Base-by-base conservation (phyloP, 805 yeast species). In the Sugiyamaella chiloensis region DNA sequence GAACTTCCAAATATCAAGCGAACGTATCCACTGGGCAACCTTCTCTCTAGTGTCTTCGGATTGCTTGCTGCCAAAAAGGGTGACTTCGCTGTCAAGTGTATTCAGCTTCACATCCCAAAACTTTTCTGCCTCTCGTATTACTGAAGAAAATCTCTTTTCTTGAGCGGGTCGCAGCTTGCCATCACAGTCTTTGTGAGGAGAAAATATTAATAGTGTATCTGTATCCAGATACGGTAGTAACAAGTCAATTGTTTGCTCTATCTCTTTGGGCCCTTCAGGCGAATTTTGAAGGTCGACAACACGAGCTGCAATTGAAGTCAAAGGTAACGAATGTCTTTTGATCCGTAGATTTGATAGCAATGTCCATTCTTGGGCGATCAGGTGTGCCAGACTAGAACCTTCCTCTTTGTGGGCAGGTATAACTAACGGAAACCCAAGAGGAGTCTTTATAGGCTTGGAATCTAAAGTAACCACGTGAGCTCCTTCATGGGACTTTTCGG, bases 361-460 rank as follows among this genome's bases (percentile, higher is more conserved):
- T 47, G 79, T 74, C 99, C 99, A 93, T 67, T 93, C 99, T 60
- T 87, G 87, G 32, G 81, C 81, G 30, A 93, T 71, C 57, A 91
- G 65, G 53, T 81, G 73, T 0, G 96, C 96, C 53, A 93, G 69
- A 7, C 79, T 67, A 5, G 60, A 42, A 2, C 57, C 50, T 48
- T 54, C 50, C 12, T 70, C 69, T 59, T 83, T 82, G 5, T 68
- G 52, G 21, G 62, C 60, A 3, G 96, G 95, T 11, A 93, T 67
- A 0, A 78, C 67, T 43, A 93, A 65, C 20, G 77, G 74, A 63
- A 81, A 74, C 2, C 97, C 97, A 44, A 81, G 65, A 0, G 98
- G 96, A 1, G 98, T 91, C 61, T 81, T 82, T 50, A 93, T 69
- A 0, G 96, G 78, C 64, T 83, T 85, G 1, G 76, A 72, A 60